Evolutionary conservation across 2,329 filamentous ascomycete genomes (phyloP), one percentile per base, ranked within the genome.

Genomic region (Chrysosporium keratinophilum): DNA sequence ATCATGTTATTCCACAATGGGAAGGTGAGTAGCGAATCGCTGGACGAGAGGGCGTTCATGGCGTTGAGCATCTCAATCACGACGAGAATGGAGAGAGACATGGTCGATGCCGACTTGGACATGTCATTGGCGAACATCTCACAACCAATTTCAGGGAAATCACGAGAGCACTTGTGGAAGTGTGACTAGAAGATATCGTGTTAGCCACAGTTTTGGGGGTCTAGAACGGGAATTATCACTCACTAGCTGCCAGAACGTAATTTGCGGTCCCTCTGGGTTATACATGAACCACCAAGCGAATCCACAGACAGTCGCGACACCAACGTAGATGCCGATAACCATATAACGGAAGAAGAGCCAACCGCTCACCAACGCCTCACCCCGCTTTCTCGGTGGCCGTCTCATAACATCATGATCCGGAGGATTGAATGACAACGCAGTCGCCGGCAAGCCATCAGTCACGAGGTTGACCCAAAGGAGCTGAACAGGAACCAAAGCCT

Each of bases 221-320:
- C 11, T 20, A 35, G 5, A 23, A 23, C 3, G 31, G 23, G 7
- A 33, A 12, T 12, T 39, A 46, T 5, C 3, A 69, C 75, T 70
- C 71, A 79, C 76, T 61, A 98, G 77, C 68, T 98, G 88, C 69
- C 80, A 85, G 75, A 97, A 95, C 58, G 77, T 83, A 71, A 98
- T 95, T 69, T 95, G 87, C 20, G 93, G 93, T 0, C 93, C 93
- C 61, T 84, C 82, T 7, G 83, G 74, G 74, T 97, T 91, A 77
- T 86, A 95, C 85, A 98, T 90, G 77, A 97, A 98, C 88, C 89
- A 98, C 93, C 93, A 98, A n/a, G 88, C 91, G 67, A 98, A 98
- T 44, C 94, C 93, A 65, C 85, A 89, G 17, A 98, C 94, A 2
- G 93, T 98, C 52, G 93, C 93, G 40, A 88, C 77, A 67, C 93